phyloP scores from a whole-genome alignment of 805 yeast species.

The Starmerella sirachaensis region DNA sequence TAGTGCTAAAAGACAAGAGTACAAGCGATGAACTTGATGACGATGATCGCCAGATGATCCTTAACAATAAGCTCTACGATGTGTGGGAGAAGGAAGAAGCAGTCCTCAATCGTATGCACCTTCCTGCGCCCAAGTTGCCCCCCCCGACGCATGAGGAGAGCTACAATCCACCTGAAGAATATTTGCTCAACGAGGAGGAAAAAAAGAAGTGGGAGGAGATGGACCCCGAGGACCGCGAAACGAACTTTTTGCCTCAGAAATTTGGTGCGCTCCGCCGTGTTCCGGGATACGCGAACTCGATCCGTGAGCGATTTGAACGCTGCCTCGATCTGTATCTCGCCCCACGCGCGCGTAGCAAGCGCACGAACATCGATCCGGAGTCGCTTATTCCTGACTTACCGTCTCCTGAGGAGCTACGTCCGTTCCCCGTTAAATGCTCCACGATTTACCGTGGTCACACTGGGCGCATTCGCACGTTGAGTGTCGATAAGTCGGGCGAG shows the following conservation, averaged over 20 bases:
- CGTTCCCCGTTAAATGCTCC: conserved; percentile 87
- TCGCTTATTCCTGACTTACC: conserved; percentile 92
- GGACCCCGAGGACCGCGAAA: conserved; percentile 68
- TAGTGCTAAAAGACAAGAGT: conserved; percentile 59
- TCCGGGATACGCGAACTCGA: conserved; percentile 77
- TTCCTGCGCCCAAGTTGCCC: conserved; percentile 88
- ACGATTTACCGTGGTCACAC: conserved; percentile 74
- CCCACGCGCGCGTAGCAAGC: conserved; percentile 86
- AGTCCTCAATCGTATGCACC: conserved; percentile 61
- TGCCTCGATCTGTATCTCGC: conserved; percentile 88
- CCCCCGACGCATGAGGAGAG: conserved; percentile 96
- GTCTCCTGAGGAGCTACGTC: conserved; percentile 89
- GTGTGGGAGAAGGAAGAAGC: conserved; percentile 67
- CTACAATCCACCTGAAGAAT: conserved; percentile 96
- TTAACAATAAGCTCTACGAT: conserved; percentile 38
- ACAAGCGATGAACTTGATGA: conserved; percentile 37
- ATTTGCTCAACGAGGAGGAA: conserved; percentile 70
- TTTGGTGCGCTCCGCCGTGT: conserved; percentile 74
- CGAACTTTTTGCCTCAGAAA: conserved; percentile 71
- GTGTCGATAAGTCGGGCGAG: conserved; percentile 78
- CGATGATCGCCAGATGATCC: conserved; percentile 36
- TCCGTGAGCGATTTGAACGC: conserved; percentile 88
- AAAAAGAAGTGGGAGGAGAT: conserved; percentile 52
- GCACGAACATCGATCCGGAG: conserved; percentile 89
- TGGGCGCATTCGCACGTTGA: conserved; percentile 68